Evolutionary conservation across 345 rosid species (phyloP), one percentile per base, ranked within the genome.

Genomic region (Eucalyptus cloeziana): DNA sequence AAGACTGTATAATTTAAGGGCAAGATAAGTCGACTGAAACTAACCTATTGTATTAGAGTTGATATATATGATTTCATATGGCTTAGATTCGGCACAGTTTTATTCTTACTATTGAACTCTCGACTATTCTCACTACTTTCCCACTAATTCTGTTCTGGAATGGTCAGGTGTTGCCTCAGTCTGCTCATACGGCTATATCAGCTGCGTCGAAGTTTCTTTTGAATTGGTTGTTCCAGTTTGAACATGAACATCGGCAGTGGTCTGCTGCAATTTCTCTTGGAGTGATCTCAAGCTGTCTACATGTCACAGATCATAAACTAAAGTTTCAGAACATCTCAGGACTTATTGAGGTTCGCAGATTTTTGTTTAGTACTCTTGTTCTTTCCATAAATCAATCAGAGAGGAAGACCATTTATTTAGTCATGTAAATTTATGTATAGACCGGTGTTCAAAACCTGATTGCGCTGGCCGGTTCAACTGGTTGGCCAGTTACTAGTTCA

Each of bases 211-310:
- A 94, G 92, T 97, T 95, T 94, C 94, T 97, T 44, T 81, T 96
- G 91, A 93, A 91, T 88, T 96, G 98, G 99, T 89, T 97, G 91
- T 94, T 92, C 93, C 95, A 96, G 93, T 93, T 94, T 92, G 96
- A 96, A 87, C 99, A 96, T 91, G 99, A 97, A 90, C 94, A 96
- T 90, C 96, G 98, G 91, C 99, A 97, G 89, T 97, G 99, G 99
- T 93, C 99, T 54, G 97, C 99, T 89, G 97, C 96, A 89, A 92
- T 97, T 88, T 95, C 99, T 92, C 97, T 97, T 93, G 99, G 99
- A 91, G 92, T 96, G 92, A 93, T 96, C 88, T 93, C 98, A 45
- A 94, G 94, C 67, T 93, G 96, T 90, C 90, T 96, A 49, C 97
- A 97, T 87, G 95, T 93, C 79, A 97, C 99, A 54, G 97, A 97